These are phyloP conservation scores for Emergomyces africanus DNA, from an alignment of 2,329 filamentous ascomycete species.

Conservation along the genomic window DNA sequence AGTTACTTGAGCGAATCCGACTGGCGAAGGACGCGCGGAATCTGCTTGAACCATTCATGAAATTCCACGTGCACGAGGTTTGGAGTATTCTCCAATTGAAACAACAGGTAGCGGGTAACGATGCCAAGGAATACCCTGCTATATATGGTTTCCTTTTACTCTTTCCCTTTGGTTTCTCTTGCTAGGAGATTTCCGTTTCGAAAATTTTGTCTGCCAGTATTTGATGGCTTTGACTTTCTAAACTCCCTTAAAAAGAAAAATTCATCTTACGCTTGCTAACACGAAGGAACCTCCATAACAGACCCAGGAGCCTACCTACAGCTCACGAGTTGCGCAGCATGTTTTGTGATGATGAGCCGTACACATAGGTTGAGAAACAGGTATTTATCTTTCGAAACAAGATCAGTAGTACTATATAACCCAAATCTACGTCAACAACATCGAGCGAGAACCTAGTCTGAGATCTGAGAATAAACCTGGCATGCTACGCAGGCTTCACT, in stretches of 20 bases:
- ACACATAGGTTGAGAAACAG: background rate
- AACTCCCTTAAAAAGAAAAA: background rate
- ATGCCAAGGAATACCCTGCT: background rate
- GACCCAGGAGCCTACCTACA: conserved; percentile 4
- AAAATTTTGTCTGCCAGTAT: background rate
- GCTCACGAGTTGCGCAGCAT: conserved; percentile 5
- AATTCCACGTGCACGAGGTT: conserved; percentile 15
- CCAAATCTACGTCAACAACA: background rate
- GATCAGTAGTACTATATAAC: background rate
- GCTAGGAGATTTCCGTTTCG: background rate
- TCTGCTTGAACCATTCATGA: conserved; percentile 10
- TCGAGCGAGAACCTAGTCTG: background rate
- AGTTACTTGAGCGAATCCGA: conserved; percentile 8
- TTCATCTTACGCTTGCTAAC: background rate
- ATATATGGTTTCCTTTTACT: conserved; percentile 5
- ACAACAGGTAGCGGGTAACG: background rate
- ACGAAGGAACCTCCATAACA: background rate
- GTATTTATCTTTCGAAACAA: background rate
- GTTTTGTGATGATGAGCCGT: conserved; percentile 3
- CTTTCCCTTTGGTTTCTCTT: background rate
- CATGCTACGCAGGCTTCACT: background rate
- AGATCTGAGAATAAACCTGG: background rate
- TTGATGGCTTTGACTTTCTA: background rate
- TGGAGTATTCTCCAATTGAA: conserved; percentile 13
- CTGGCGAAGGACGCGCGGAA: conserved; percentile 8